Conservation (phyloP, 768 basidiomycete genomes). For the Agaricus sinodeliciosus region DNA sequence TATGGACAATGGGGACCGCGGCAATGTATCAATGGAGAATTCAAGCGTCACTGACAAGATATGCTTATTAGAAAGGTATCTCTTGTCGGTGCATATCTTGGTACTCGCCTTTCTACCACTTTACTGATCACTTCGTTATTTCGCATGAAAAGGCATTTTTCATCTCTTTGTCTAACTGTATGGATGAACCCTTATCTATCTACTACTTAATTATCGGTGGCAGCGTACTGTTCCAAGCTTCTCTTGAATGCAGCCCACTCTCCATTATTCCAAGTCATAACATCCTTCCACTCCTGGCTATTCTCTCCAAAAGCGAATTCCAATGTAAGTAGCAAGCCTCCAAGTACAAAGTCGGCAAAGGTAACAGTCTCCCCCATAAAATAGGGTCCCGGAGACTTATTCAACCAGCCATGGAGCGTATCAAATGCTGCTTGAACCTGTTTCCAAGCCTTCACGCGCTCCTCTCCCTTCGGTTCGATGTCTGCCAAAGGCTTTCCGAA, state of each 20-base stretch:
- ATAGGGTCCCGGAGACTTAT: background rate
- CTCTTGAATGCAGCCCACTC: constrained; percentile 14
- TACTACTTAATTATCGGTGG: background rate
- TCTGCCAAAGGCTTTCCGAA: constrained; percentile 33
- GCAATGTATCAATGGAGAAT: too few species aligned
- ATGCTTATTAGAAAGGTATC: too few species aligned
- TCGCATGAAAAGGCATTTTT: too few species aligned
- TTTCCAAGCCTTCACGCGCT: constrained; percentile 30
- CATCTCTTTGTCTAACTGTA: too few species aligned
- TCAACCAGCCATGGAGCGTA: constrained; percentile 9
- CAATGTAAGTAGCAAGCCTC: background rate
- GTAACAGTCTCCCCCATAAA: constrained; percentile 1
- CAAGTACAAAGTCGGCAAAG: constrained; percentile 13
- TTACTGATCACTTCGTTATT: too few species aligned
- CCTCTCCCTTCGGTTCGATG: constrained; percentile 24
- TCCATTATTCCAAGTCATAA: constrained; percentile 16
- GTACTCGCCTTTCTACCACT: too few species aligned
- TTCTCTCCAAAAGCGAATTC: constrained; percentile 13
- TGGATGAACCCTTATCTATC: too few species aligned
- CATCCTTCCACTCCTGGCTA: constrained; percentile 15
- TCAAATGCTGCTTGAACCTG: constrained; percentile 20
- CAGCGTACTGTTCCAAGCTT: constrained; percentile 8
- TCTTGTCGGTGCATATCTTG: too few species aligned
- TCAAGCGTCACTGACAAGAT: too few species aligned
- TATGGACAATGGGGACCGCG: too few species aligned